phyloP scores from a whole-genome alignment of 202 grass and related monocot species.

The Schoenoplectus triqueter region DNA sequence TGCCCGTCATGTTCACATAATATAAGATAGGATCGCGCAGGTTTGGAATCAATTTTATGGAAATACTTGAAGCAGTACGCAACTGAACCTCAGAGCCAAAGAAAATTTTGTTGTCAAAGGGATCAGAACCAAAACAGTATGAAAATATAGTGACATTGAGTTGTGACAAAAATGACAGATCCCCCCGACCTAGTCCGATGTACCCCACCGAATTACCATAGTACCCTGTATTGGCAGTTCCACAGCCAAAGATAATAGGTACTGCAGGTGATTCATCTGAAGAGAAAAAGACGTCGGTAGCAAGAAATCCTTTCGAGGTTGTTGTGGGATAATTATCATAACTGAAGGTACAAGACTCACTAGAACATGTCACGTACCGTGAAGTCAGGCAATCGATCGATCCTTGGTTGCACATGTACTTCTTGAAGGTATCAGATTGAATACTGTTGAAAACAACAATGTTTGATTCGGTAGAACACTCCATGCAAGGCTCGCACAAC shows the following conservation, averaged over 20 bases:
- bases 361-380: not conserved
- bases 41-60: not conserved
- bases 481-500: not conserved
- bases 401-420: not conserved
- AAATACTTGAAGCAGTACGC: not conserved
- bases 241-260: not conserved
- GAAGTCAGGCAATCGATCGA: not conserved
- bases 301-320: not conserved
- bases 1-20: slow-evolving; percentile 35
- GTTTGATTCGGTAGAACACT: not conserved
- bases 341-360: not conserved
- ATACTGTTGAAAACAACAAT: not conserved
- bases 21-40: not conserved
- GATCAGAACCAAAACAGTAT: not conserved
- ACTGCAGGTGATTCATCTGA: not conserved
- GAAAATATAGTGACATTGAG: not conserved
- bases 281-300: not conserved
- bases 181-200: not conserved
- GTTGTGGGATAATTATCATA: not conserved
- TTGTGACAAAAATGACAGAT: slow-evolving; percentile 10
- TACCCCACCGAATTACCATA: not conserved
- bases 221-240: not conserved
- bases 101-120: not conserved
- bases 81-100: slow-evolving; percentile 3
- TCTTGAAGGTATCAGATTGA: not conserved